Percentiles rank a stretch among this genome's conserved stretches.
Conservation (phyloP, 2,329 filamentous ascomycete genomes). For the Dactylellina parvicollis region DNA sequence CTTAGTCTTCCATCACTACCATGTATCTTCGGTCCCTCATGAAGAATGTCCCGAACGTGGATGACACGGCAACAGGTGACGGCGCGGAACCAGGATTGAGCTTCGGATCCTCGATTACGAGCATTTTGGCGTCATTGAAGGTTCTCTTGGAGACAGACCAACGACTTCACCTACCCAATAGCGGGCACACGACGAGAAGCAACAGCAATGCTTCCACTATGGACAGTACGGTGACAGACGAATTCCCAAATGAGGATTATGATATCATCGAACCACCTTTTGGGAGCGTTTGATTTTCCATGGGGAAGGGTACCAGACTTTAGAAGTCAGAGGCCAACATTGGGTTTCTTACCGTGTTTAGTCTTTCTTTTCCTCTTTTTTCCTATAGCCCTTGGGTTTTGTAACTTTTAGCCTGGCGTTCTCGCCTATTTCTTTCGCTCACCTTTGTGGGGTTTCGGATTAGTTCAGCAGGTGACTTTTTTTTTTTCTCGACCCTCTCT, state of each 20-base stretch:
- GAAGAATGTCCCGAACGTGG: conserved; percentile 47
- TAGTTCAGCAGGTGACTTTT: conserved; percentile 38
- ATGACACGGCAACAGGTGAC: conserved; percentile 6
- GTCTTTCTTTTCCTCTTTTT: conserved; percentile 7
- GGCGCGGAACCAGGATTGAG: conserved; percentile 14
- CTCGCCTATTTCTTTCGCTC: conserved; percentile 9
- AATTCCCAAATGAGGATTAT: conserved; percentile 47
- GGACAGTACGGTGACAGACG: conserved; percentile 43
- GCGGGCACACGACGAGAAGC: conserved; percentile 19
- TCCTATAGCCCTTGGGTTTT: background rate
- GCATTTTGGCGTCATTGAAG: conserved; percentile 42
- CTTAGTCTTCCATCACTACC: conserved; percentile 57
- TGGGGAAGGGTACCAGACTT: background rate
- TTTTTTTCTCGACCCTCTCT: conserved; percentile 17
- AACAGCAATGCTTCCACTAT: conserved; percentile 45
- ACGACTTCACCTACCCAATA: conserved; percentile 31
- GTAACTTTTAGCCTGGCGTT: conserved; percentile 3
- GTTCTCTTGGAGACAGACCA: conserved; percentile 43
- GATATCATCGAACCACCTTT: conserved; percentile 42
- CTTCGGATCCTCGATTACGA: conserved; percentile 43
- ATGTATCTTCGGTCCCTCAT: conserved; percentile 56
- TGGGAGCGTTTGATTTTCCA: conserved; percentile 27
- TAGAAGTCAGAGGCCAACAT: background rate
- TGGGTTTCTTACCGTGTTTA: background rate
- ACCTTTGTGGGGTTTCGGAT: conserved; percentile 18